Evolutionary conservation across 1,284 basidiomycete species (phyloP).

Genomic region (Volvariella volvacea): DNA sequence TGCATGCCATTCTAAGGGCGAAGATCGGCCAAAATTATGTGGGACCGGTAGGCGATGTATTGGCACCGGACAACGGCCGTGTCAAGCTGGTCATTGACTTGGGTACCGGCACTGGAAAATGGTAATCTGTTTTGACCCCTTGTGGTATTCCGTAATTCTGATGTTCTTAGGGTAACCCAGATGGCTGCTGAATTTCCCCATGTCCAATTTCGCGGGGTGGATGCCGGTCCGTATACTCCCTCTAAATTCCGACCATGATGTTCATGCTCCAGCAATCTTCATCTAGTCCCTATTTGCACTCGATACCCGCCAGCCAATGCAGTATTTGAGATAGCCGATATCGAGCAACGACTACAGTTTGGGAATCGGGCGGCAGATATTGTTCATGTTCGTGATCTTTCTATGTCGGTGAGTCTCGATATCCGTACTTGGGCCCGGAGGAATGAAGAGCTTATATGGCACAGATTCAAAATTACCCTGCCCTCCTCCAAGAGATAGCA

Average conservation of each 20-base stretch:
- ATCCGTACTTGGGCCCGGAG: conserved; percentile 4
- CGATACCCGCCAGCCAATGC: conserved; percentile 52
- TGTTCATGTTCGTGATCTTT: conserved; percentile 52
- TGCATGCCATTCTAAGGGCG: conserved; percentile 40
- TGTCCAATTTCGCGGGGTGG: conserved; percentile 59
- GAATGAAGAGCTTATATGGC: conserved; percentile 5
- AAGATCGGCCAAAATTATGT: conserved; percentile 47
- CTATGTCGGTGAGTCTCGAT: conserved; percentile 46
- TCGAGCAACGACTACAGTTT: conserved; percentile 41
- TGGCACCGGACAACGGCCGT: conserved; percentile 30
- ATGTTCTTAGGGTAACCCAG: conserved; percentile 52
- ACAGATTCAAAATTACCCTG: conserved; percentile 44
- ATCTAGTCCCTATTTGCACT: conserved; percentile 62
- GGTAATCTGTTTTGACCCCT: conserved; percentile 32
- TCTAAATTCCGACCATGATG: conserved; percentile 3
- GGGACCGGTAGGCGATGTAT: conserved; percentile 48
- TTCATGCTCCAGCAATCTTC: neutral
- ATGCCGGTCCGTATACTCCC: conserved; percentile 48
- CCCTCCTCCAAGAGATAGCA: conserved; percentile 45
- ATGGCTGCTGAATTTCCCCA: conserved; percentile 61
- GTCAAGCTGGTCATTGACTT: conserved; percentile 55
- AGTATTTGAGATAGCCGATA: conserved; percentile 57
- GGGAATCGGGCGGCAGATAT: conserved; percentile 46
- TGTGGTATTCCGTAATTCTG: conserved; percentile 14
- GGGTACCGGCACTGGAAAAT: conserved; percentile 64